A percentile compares a stretch with the other conserved stretches of the same genome.
Evolutionary conservation across 2,329 filamentous ascomycete genomes (phyloP).

Genomic region (Claviceps maximensis): DNA sequence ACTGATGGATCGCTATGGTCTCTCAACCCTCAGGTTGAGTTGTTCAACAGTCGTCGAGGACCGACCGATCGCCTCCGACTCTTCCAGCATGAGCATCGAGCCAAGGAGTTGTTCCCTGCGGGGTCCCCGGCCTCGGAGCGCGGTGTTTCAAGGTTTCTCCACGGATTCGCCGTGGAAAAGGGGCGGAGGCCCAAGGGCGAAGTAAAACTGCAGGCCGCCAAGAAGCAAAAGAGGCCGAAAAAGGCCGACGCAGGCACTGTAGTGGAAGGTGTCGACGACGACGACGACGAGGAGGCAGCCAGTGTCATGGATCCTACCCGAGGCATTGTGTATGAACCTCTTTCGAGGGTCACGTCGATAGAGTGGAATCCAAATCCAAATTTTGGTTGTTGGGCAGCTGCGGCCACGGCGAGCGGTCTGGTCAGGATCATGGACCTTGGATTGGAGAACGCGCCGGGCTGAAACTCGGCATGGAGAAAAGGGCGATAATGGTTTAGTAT

Average conservation of each 20-base stretch:
- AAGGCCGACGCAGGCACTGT: constrained; percentile 15
- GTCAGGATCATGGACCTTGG: constrained; percentile 55
- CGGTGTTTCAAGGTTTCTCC: constrained; percentile 37
- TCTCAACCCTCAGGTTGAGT: constrained; percentile 24
- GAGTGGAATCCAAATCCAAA: constrained; percentile 56
- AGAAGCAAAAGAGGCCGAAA: constrained; percentile 24
- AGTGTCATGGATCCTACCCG: constrained; percentile 25
- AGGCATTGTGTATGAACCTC: constrained; percentile 45
- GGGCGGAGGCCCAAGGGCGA: constrained; percentile 34
- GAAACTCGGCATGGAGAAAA: constrained; percentile 1
- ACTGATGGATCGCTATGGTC: constrained; percentile 41
- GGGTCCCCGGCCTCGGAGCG: constrained; percentile 20
- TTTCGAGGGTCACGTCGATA: constrained; percentile 47
- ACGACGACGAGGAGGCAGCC: constrained; percentile 21
- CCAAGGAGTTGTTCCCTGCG: constrained; percentile 17
- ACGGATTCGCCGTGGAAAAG: constrained; percentile 36
- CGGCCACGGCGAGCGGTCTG: constrained; percentile 52
- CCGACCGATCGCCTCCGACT: constrained; percentile 25
- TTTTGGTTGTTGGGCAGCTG: constrained; percentile 55
- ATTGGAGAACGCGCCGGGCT: constrained; percentile 20
- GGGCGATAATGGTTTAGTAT: too few species aligned
- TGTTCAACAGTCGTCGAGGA: constrained; percentile 22
- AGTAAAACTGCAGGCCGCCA: constrained; percentile 22
- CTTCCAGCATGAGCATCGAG: constrained; percentile 41
- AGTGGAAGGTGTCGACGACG: constrained; percentile 13